phyloP scores from a whole-genome alignment of 306 rosid genomes.

The Castanopsis chinensis region DNA sequence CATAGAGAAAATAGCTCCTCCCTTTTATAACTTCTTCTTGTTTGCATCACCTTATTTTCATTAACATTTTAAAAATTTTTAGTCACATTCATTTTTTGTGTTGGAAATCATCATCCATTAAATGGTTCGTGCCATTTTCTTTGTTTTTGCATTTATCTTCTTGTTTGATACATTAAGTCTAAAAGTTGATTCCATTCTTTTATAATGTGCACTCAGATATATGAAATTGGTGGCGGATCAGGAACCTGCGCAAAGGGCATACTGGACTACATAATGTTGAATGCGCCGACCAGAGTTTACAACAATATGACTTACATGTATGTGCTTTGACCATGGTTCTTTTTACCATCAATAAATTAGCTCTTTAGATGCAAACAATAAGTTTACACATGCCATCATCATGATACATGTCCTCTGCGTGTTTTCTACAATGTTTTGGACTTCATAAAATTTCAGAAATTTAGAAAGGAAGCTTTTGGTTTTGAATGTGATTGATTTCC shows the following conservation, averaged over 20 bases:
- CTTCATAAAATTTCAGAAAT: background rate
- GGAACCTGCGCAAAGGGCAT: conserved; percentile 99
- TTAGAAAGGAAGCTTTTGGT: background rate
- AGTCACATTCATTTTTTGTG: background rate
- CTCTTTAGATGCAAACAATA: background rate
- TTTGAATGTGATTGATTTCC: background rate
- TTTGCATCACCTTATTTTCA: no score
- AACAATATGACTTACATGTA: conserved; percentile 88
- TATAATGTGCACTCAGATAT: conserved; percentile 70
- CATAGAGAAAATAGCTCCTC: no score
- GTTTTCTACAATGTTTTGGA: background rate
- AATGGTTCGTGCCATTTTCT: background rate
- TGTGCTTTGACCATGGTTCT: conserved; percentile 39
- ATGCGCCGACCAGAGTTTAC: conserved; percentile 86
- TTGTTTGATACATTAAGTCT: conserved; percentile 18
- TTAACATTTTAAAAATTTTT: background rate
- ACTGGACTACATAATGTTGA: conserved; percentile 95
- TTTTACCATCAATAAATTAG: conserved; percentile 21
- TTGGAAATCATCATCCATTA: background rate
- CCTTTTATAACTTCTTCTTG: no score
- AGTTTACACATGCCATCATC: background rate
- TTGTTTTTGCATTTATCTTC: background rate
- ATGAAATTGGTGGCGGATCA: conserved; percentile 99
- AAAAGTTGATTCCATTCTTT: conserved; percentile 35
- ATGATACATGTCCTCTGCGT: background rate